Evolutionary conservation across 352 stramenopile genomes (phyloP), one percentile per base, ranked within the genome.

Genomic region (Lagenidium giganteum): DNA sequence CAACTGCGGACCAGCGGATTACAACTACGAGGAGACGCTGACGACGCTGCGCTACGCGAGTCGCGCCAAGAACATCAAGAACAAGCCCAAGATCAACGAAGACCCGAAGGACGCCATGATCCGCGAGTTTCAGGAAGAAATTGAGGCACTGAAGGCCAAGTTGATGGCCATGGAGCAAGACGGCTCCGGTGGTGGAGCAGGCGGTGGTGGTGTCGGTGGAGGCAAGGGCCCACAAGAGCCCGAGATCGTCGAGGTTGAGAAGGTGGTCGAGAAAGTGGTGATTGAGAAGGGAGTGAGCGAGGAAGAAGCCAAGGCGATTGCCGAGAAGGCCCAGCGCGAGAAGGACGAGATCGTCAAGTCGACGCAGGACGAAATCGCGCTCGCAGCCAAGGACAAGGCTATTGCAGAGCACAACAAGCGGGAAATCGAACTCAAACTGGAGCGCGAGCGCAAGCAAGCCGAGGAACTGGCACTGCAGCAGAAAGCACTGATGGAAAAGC

Each of bases 61-160:
- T 60, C 89, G 96, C 18, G 96, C 96, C 23, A 99, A 99, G 79
- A 98, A 99, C 64, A 99, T 99, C 65, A 98, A 99, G 58, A 99
- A 99, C 71, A 98, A 97, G 44, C 95, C 96, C 1, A 95, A 96
- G 47, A 98, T 98, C 41, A 99, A 99, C 57, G 93, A 98, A 58
- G 96, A 99, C 54, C 93, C 93, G 0, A 98, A 99, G 54, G 95
- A 98, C 54, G 86, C 94, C n/a, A 98, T 98, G 87, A 91, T 99
- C 21, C 75, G 90, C 16, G 91, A 98, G 61, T 98, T 97, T 52
- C 91, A 98, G 61, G 89, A 98, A 17, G 89, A 99, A 56, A 99
- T 98, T 60, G 70, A 93, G 43, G 79, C 77, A 12, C 62, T 98
- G 20, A 97, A 97, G 58, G 81, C 74, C 35, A 90, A 89, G 24